Percentiles rank a stretch among this genome's conserved stretches.
Conservation (phyloP, 2,329 filamentous ascomycete species). For the Aureobasidium pullulans region DNA sequence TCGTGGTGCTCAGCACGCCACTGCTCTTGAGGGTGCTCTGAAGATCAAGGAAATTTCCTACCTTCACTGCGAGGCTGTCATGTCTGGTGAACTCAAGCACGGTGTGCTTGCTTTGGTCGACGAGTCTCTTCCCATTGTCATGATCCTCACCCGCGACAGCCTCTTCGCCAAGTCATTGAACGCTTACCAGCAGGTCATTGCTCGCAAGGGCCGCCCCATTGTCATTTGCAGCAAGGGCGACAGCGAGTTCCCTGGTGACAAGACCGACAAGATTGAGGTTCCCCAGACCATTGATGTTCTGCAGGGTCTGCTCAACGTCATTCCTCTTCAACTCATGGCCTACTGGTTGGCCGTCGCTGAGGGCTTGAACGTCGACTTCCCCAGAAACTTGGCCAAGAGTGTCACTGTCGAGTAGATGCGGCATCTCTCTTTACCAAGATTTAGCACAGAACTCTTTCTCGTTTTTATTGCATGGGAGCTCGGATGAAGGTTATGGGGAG, state of each 20-base stretch:
- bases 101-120: constrained; percentile 95
- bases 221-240: constrained; percentile 95
- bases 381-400: constrained; percentile 96
- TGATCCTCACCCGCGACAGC: constrained; percentile 94
- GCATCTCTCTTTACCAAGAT: neutral
- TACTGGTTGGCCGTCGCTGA: constrained; percentile 98
- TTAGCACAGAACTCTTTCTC: neutral
- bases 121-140: constrained; percentile 97
- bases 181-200: constrained; percentile 98
- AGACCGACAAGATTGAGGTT: constrained; percentile 96
- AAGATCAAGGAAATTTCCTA: constrained; percentile 99
- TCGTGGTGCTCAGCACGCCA: constrained; percentile 93
- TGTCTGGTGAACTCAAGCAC: constrained; percentile 99
- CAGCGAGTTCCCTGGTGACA: constrained; percentile 76
- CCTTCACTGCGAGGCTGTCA: constrained; percentile 98
- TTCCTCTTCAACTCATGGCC: constrained; percentile 93
- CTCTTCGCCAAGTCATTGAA: constrained; percentile 99
- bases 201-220: constrained; percentile 90
- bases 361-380: constrained; percentile 96
- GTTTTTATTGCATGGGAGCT: constrained; percentile 7
- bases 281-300: constrained; percentile 91
- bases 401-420: constrained; percentile 83
- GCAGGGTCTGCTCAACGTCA: constrained; percentile 95
- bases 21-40: constrained; percentile 88
- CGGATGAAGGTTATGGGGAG: neutral